phyloP scores from a whole-genome alignment of 2,329 filamentous ascomycete species.

The Xylaria arbuscula region DNA sequence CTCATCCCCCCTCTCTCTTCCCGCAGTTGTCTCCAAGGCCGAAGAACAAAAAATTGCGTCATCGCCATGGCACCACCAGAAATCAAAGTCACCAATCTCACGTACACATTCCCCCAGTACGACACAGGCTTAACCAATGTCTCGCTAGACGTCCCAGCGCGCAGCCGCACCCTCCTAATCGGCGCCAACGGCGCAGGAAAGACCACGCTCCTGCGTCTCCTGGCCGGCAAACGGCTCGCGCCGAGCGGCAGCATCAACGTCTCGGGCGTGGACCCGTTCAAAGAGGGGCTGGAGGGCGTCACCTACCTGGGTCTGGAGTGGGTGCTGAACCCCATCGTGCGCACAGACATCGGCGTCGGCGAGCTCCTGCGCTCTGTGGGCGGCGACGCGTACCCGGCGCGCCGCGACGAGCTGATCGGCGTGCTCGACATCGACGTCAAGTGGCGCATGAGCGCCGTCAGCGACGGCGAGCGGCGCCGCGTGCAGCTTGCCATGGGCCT shows the following conservation, averaged over 20 bases:
- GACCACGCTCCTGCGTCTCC: slow-evolving; percentile 92
- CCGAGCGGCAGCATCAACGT: slow-evolving; percentile 80
- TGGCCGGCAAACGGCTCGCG: slow-evolving; percentile 94
- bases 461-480: slow-evolving; percentile 88
- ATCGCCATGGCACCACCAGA: slow-evolving; percentile 49
- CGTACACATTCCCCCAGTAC: slow-evolving; percentile 89
- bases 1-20: neutral
- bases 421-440: slow-evolving; percentile 91
- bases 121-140: slow-evolving; percentile 81
- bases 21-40: neutral
- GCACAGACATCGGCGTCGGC: slow-evolving; percentile 90
- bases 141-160: slow-evolving; percentile 78
- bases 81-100: slow-evolving; percentile 80
- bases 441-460: slow-evolving; percentile 97
- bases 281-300: slow-evolving; percentile 87
- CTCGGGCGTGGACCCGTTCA: slow-evolving; percentile 90
- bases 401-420: slow-evolving; percentile 84
- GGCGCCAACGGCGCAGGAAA: slow-evolving; percentile 98
- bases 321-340: slow-evolving; percentile 96
- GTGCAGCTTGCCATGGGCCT: slow-evolving; percentile 98
- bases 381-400: slow-evolving; percentile 81
- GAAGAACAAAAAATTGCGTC: slow-evolving; percentile 8
- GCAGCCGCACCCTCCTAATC: slow-evolving; percentile 89
- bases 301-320: slow-evolving; percentile 98
- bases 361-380: slow-evolving; percentile 88